Percentiles rank a stretch among this genome's conserved stretches.
Evolutionary conservation across 2,329 filamentous ascomycete genomes (phyloP).

Genomic region (Aspergillus amoenus): DNA sequence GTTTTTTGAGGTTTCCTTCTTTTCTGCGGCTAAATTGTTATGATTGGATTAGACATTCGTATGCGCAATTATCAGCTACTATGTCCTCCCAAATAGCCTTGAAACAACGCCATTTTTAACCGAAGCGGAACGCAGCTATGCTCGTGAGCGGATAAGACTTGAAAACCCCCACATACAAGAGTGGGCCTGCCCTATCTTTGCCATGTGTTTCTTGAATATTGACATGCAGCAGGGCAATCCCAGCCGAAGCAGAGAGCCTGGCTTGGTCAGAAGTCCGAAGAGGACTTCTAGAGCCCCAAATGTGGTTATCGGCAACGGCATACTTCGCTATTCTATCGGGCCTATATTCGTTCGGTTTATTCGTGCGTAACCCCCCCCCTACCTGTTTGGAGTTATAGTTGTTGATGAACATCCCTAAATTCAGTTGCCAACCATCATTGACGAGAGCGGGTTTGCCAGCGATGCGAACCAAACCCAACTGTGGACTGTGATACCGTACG

Average conservation of each 20-base stretch:
- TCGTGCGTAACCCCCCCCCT: constrained; percentile 44
- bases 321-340: constrained; percentile 61
- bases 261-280: constrained; percentile 62
- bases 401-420: neutral
- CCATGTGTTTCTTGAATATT: neutral
- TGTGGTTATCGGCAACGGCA: constrained; percentile 63
- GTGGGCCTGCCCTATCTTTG: constrained; percentile 17
- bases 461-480: constrained; percentile 60
- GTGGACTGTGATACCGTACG: constrained; percentile 65
- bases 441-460: constrained; percentile 54
- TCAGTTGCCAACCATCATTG: constrained; percentile 64
- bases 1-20: neutral
- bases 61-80: constrained; percentile 52
- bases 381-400: neutral
- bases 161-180: constrained; percentile 32
- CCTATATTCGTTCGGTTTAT: constrained; percentile 64
- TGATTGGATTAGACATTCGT: constrained; percentile 49
- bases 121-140: constrained; percentile 52
- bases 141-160: constrained; percentile 46
- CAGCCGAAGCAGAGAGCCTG: constrained; percentile 49
- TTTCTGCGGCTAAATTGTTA: constrained; percentile 1
- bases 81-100: constrained; percentile 58
- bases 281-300: constrained; percentile 60
- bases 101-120: constrained; percentile 56
- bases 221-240: constrained; percentile 15